Conservation (phyloP, 305 asterid genomes). For the Rubia peregrina region DNA sequence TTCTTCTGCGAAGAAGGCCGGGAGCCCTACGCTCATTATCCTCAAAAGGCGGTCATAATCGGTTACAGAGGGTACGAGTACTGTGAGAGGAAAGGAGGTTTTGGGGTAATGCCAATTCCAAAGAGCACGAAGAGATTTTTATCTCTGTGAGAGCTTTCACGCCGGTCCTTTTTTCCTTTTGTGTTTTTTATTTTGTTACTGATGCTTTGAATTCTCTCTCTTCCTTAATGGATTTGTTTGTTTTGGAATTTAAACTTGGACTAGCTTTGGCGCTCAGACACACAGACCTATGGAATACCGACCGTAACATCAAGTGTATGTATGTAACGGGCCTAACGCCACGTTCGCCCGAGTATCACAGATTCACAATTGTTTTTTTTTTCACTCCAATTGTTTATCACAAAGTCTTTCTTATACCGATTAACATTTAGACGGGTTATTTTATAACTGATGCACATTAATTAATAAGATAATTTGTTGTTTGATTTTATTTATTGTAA, state of each 20-base stretch:
- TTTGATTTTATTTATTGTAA: too few relatives aligned
- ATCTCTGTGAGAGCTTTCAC: slow-evolving; percentile 56
- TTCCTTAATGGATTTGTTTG: slow-evolving; percentile 9
- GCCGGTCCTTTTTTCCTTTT: slow-evolving; percentile 45
- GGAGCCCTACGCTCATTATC: slow-evolving; percentile 54
- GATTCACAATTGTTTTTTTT: too few relatives aligned
- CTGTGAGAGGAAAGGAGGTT: slow-evolving; percentile 20
- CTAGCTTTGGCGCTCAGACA: slow-evolving; percentile 25
- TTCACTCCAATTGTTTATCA: too few relatives aligned
- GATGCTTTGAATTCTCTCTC: neutral
- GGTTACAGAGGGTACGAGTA: slow-evolving; percentile 23
- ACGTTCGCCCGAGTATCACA: too few relatives aligned
- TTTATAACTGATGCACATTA: too few relatives aligned
- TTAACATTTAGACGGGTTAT: too few relatives aligned
- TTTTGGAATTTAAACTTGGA: slow-evolving; percentile 10
- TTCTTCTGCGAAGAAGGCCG: slow-evolving; percentile 50
- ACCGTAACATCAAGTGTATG: neutral
- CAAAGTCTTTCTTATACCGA: too few relatives aligned
- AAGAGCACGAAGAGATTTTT: slow-evolving; percentile 35
- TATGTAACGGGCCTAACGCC: slow-evolving; percentile 5
- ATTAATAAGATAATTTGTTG: too few relatives aligned
- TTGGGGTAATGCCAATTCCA: slow-evolving; percentile 7
- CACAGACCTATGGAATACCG: neutral
- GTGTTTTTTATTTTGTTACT: neutral
- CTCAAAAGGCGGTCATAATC: slow-evolving; percentile 28